Evolutionary conservation across 1,139 yeast species (phyloP).

Genomic region (Yamadazyma dushanensis): DNA sequence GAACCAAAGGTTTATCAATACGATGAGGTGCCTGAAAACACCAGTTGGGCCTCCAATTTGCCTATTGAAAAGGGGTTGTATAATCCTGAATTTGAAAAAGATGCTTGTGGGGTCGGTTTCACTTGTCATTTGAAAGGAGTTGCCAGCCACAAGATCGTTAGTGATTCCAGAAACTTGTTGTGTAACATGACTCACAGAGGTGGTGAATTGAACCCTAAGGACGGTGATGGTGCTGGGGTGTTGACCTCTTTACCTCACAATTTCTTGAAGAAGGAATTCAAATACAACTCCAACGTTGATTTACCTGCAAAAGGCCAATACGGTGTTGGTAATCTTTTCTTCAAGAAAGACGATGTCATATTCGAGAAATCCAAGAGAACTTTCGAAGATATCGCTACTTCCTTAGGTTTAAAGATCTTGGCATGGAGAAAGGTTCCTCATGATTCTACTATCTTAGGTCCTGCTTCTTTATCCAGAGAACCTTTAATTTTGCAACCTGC

Average conservation of each 20-base stretch:
- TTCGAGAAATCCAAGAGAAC: conserved; percentile 69
- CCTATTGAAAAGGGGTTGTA: conserved; percentile 89
- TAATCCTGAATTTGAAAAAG: conserved; percentile 92
- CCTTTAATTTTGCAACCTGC: conserved; percentile 90
- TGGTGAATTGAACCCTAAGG: conserved; percentile 94
- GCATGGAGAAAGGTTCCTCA: conserved; percentile 98
- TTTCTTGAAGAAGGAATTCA: conserved; percentile 82
- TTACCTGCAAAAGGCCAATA: conserved; percentile 83
- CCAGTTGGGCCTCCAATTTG: conserved; percentile 88
- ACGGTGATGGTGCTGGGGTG: conserved; percentile 99
- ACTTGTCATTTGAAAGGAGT: conserved; percentile 91
- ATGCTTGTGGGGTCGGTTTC: conserved; percentile 98
- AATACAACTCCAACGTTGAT: conserved; percentile 56
- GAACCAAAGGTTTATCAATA: conserved; percentile 54
- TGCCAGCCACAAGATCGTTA: conserved; percentile 86
- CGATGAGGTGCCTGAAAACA: conserved; percentile 76
- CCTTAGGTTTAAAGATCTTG: conserved; percentile 76
- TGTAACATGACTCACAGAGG: conserved; percentile 99
- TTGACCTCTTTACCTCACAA: conserved; percentile 90
- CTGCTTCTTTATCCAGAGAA: conserved; percentile 92
- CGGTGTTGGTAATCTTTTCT: conserved; percentile 92
- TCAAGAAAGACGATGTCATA: conserved; percentile 73
- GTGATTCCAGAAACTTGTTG: conserved; percentile 82
- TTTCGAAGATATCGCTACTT: conserved; percentile 76
- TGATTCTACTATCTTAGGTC: conserved; percentile 89